A percentile compares a stretch with the other conserved stretches of the same genome.
Evolutionary conservation across 345 rosid species (phyloP).

Genomic region (Populus simonii): DNA sequence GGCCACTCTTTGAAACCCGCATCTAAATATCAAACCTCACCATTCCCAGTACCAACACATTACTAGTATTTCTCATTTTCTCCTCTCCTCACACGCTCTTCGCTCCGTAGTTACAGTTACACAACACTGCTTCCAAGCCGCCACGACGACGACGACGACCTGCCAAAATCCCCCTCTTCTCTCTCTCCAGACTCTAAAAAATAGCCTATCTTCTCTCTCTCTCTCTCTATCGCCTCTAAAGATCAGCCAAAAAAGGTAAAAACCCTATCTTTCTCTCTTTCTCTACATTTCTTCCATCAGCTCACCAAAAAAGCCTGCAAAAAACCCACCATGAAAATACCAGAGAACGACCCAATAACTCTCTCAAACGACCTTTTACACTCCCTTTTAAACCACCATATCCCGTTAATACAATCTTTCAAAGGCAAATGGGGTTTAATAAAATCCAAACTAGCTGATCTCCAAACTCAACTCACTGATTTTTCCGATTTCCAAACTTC

Average conservation of each 20-base stretch:
- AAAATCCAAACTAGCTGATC: slow-evolving; percentile 55
- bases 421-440: slow-evolving; percentile 75
- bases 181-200: not conserved
- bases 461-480: slow-evolving; percentile 64
- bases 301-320: not conserved
- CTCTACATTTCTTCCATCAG: not conserved
- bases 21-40: not conserved
- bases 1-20: not conserved
- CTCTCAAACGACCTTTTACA: slow-evolving; percentile 31
- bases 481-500: slow-evolving; percentile 48
- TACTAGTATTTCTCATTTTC: no score
- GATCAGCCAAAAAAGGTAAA: not conserved
- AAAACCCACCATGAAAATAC: slow-evolving; percentile 49
- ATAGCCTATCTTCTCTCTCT: not conserved
- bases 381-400: slow-evolving; percentile 41
- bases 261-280: not conserved
- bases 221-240: not conserved
- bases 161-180: not conserved
- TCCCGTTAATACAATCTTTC: slow-evolving; percentile 45
- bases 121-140: not conserved
- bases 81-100: not conserved
- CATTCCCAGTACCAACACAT: not conserved
- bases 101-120: slow-evolving; percentile 9
- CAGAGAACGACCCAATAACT: slow-evolving; percentile 40
- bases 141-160: not conserved